phyloP scores from a whole-genome alignment of 345 rosid genomes.

The Brassica incana region DNA sequence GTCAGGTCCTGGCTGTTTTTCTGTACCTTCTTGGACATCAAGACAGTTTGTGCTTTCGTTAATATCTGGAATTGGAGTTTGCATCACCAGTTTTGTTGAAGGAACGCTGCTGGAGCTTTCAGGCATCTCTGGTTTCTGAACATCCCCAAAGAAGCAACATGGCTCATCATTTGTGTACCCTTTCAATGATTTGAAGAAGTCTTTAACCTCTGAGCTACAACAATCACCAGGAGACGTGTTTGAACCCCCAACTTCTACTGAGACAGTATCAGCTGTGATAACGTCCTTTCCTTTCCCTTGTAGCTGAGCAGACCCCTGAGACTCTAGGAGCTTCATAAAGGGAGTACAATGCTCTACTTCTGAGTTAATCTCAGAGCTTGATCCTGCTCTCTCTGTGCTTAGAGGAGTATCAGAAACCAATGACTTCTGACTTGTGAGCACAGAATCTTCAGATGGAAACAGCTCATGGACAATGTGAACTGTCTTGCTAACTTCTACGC shows the following conservation, averaged over 20 bases:
- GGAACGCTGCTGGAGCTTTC: slow-evolving; percentile 27
- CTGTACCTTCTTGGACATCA: slow-evolving; percentile 35
- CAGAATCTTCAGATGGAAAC: slow-evolving; percentile 61
- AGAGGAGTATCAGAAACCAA: slow-evolving; percentile 42
- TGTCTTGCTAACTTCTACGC: slow-evolving; percentile 33
- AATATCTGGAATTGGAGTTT: slow-evolving; percentile 40
- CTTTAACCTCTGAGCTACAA: slow-evolving; percentile 40
- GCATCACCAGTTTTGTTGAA: slow-evolving; percentile 29
- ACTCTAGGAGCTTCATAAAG: slow-evolving; percentile 58
- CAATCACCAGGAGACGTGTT: slow-evolving; percentile 34
- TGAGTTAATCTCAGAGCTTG: slow-evolving; percentile 51
- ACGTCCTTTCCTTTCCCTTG: slow-evolving; percentile 35
- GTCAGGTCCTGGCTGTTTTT: slow-evolving; percentile 39
- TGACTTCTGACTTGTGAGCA: slow-evolving; percentile 52
- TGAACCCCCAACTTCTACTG: slow-evolving; percentile 15
- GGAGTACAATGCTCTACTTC: slow-evolving; percentile 44
- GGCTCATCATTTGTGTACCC: slow-evolving; percentile 41
- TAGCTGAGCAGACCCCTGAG: slow-evolving; percentile 43
- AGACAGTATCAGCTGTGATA: slow-evolving; percentile 35
- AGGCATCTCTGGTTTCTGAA: slow-evolving; percentile 33
- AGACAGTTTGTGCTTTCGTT: slow-evolving; percentile 44
- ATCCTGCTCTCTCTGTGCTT: slow-evolving; percentile 53
- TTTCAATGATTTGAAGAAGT: slow-evolving; percentile 26
- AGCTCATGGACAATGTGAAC: slow-evolving; percentile 29
- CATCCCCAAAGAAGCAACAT: slow-evolving; percentile 30